Evolutionary conservation across 1,139 yeast species (phyloP), one percentile per base, ranked within the genome.

Genomic region (Pichia sp.): DNA sequence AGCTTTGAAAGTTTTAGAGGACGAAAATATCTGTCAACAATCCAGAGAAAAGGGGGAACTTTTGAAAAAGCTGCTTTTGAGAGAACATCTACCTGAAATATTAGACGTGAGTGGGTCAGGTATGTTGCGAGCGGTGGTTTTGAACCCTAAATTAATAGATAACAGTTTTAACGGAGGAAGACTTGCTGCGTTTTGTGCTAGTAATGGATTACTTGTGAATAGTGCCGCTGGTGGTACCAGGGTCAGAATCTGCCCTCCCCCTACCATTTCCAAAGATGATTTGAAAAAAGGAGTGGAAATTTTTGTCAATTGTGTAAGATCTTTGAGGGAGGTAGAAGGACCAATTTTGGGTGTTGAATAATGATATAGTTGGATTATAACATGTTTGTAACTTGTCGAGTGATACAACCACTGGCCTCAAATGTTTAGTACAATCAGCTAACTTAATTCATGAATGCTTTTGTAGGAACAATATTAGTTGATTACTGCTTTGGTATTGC

Each of bases 211-310:
- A 42, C 79, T 88, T 28, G 72, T 88, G 58, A 95, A 95, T 52
- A 87, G 86, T 69, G 95, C 96, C 52, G 87, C 95, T 4, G 95
- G 85, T 61, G 95, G 87, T 57, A 81, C 83, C 63, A 87, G 88
- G 59, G 85, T 88, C 59, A 81, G 97, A 69, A 72, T 88, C 62
- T 95, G 96, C 8, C 97, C 97, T 44, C 96, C 97, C 29, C 72
- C 88, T 64, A 90, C 86, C 38, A 88, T 88, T 53, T 73, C 86
- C 34, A 84, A 85, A 60, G 85, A 80, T 54, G 95, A 86, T 59
- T 70, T 88, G 58, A 65, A 75, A 54, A 77, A 75, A 66, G 95
- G 95, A 55, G 81, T 86, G 44, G 77, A 73, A 40, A 54, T 55
- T 9, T 46, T 56, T 26, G 51, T 49, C 29, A 40, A 52, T 3